Percentiles rank a stretch among this genome's conserved stretches.
phyloP scores from a whole-genome alignment of 192 early-diverging fungal genomes.

The Phlyctochytrium planicorne region DNA sequence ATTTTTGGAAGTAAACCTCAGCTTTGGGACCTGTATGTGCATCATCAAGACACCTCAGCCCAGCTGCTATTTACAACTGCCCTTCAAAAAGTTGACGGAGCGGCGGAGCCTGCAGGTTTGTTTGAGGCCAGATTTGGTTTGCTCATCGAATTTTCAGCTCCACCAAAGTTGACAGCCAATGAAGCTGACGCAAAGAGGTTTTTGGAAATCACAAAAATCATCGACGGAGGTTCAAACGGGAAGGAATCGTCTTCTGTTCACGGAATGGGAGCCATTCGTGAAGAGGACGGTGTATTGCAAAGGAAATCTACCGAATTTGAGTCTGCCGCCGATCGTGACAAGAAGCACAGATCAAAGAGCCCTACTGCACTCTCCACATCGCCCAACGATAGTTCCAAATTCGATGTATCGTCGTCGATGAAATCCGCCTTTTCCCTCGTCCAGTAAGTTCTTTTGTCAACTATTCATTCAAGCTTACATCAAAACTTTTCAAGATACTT shows the following conservation, averaged over 20 bases:
- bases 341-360: too few relatives aligned
- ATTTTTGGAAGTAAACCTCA: slow-evolving; percentile 9
- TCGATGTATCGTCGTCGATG: background rate
- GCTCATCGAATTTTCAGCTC: background rate
- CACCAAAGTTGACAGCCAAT: slow-evolving; percentile 1
- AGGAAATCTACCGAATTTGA: too few relatives aligned
- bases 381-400: too few relatives aligned
- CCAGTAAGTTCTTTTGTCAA: slow-evolving; percentile 2
- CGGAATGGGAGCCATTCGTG: too few relatives aligned
- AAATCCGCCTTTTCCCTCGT: background rate
- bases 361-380: too few relatives aligned
- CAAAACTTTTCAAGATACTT: background rate
- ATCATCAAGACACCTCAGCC: background rate
- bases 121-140: too few relatives aligned
- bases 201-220: background rate
- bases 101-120: too few relatives aligned
- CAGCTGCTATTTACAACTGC: slow-evolving; percentile 2
- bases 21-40: slow-evolving; percentile 5
- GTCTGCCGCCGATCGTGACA: too few relatives aligned
- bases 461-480: background rate
- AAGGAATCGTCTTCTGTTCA: too few relatives aligned
- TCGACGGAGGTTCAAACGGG: background rate
- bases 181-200: background rate
- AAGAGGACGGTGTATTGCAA: too few relatives aligned
- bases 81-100: too few relatives aligned